Percentiles rank a stretch among this genome's conserved stretches.
Conservation (phyloP, 2,329 filamentous ascomycete genomes). For the Rhynchosporium secalis region DNA sequence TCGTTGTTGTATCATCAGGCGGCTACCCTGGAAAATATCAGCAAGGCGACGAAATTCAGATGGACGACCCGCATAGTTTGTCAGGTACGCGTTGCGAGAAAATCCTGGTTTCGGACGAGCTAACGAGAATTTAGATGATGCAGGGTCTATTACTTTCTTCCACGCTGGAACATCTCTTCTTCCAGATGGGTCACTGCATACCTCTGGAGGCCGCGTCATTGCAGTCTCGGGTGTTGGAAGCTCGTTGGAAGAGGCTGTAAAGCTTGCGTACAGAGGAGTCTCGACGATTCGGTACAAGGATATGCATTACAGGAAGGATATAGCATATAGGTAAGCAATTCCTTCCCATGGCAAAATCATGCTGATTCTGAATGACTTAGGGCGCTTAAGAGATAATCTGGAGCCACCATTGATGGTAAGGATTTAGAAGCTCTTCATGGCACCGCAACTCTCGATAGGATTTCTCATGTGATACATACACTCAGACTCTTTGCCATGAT, state of each 20-base stretch:
- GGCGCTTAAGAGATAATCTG: too few relatives aligned
- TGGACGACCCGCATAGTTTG: neutral
- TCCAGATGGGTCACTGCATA: constrained; percentile 81
- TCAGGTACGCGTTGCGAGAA: too few relatives aligned
- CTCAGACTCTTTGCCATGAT: too few relatives aligned
- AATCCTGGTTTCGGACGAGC: too few relatives aligned
- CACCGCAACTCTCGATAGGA: too few relatives aligned
- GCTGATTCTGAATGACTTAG: too few relatives aligned
- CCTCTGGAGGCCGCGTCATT: constrained; percentile 84
- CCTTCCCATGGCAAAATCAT: too few relatives aligned
- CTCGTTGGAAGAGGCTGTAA: constrained; percentile 78
- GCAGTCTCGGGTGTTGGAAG: constrained; percentile 77
- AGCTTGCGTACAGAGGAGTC: constrained; percentile 74
- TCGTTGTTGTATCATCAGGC: constrained; percentile 85
- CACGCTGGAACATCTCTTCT: constrained; percentile 69
- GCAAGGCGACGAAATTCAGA: constrained; percentile 57
- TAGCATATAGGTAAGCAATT: neutral
- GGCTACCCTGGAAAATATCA: constrained; percentile 87
- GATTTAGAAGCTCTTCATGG: too few relatives aligned
- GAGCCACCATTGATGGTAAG: too few relatives aligned
- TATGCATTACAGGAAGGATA: neutral
- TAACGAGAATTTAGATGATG: constrained; percentile 47
- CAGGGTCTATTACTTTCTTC: constrained; percentile 46
- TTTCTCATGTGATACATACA: too few relatives aligned
- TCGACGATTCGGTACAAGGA: neutral